Conservation (phyloP, 1,284 basidiomycete species). For the Trichosporon sp. region DNA sequence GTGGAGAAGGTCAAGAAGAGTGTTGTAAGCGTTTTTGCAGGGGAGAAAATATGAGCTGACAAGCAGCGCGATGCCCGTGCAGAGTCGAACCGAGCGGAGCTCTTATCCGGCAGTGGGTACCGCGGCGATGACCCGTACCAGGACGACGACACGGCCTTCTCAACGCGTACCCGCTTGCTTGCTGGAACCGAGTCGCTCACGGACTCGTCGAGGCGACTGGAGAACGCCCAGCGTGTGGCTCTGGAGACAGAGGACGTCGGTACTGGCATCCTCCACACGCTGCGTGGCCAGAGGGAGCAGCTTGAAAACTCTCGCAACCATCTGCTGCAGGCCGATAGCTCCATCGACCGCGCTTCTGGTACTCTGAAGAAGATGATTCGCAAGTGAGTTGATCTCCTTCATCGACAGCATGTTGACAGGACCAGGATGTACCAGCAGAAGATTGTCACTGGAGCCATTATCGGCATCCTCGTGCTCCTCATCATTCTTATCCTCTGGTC, state of each 20-base stretch:
- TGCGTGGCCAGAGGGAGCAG: conserved; percentile 88
- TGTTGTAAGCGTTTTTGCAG: conserved; percentile 56
- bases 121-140: conserved; percentile 72
- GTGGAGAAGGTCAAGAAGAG: conserved; percentile 77
- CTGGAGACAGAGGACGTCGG: conserved; percentile 96
- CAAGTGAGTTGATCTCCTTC: conserved; percentile 54
- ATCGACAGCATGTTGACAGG: background rate
- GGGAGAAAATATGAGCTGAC: conserved; percentile 17
- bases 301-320: conserved; percentile 86
- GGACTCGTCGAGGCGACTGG: conserved; percentile 76
- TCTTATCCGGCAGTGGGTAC: conserved; percentile 61
- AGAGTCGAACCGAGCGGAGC: conserved; percentile 57
- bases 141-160: conserved; percentile 45
- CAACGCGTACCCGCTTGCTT: conserved; percentile 72
- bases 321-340: conserved; percentile 63
- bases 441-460: conserved; percentile 57
- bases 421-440: conserved; percentile 58
- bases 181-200: conserved; percentile 73
- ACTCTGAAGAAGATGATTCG: conserved; percentile 66
- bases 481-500: conserved; percentile 58
- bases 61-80: conserved; percentile 57
- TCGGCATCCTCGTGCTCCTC: conserved; percentile 55
- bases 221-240: conserved; percentile 89
- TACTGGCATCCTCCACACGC: conserved; percentile 83
- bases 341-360: conserved; percentile 63